Evolutionary conservation across 73 alveolate genomes (phyloP).

Genomic region (Paramecium caudatum): DNA sequence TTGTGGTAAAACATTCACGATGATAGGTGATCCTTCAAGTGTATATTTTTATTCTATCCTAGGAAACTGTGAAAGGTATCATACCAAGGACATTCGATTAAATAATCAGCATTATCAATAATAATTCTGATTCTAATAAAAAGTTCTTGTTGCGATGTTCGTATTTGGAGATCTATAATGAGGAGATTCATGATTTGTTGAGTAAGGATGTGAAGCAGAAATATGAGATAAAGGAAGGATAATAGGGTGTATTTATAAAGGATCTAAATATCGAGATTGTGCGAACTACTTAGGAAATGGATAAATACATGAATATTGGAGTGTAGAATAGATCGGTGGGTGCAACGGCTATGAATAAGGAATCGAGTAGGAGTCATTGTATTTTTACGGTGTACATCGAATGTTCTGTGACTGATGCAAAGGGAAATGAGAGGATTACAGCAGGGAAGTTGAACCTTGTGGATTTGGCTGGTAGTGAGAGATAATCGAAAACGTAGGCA

Average conservation of each 20-base stretch:
- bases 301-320: slow-evolving; percentile 89
- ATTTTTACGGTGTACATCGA: slow-evolving; percentile 95
- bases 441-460: slow-evolving; percentile 95
- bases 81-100: slow-evolving; percentile 95
- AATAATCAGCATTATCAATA: slow-evolving; percentile 89
- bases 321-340: slow-evolving; percentile 91
- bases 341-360: slow-evolving; percentile 96
- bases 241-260: slow-evolving; percentile 93
- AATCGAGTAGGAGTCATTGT: slow-evolving; percentile 96
- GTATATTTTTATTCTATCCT: slow-evolving; percentile 16
- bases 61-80: slow-evolving; percentile 84
- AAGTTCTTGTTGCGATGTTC: slow-evolving; percentile 94
- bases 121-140: slow-evolving; percentile 88
- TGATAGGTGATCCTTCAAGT: slow-evolving; percentile 88
- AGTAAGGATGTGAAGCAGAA: slow-evolving; percentile 80
- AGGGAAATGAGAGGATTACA: slow-evolving; percentile 82
- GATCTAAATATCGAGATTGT: slow-evolving; percentile 89
- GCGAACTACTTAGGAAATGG: slow-evolving; percentile 88
- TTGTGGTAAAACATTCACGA: slow-evolving; percentile 96
- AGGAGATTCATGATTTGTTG: slow-evolving; percentile 95
- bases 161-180: slow-evolving; percentile 98
- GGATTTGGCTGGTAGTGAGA: slow-evolving; percentile 99
- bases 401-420: slow-evolving; percentile 88
- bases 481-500: slow-evolving; percentile 93
- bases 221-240: slow-evolving; percentile 89